Conservation (phyloP, 75 land plant genomes). For the Selaginella moellendorffii region DNA sequence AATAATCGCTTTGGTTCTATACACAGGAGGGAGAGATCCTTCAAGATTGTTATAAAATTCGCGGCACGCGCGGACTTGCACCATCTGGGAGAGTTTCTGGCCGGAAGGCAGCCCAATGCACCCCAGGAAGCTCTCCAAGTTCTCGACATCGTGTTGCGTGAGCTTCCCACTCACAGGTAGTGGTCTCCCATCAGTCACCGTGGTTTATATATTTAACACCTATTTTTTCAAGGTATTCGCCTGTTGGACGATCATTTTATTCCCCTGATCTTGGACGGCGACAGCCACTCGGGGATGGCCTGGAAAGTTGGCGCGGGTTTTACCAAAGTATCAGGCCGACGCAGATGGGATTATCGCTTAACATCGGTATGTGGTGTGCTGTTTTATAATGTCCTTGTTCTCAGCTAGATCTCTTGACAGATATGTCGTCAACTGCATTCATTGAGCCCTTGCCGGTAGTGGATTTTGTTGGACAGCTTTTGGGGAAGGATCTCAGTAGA, state of each 20-base stretch:
- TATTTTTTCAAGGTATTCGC: background rate
- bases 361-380: background rate
- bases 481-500: constrained; percentile 49
- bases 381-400: background rate
- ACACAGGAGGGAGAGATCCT: background rate
- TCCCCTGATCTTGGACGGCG: background rate
- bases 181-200: no score
- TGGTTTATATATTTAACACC: no score
- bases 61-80: background rate
- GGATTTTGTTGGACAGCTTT: constrained; percentile 57
- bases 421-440: constrained; percentile 86
- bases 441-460: constrained; percentile 74
- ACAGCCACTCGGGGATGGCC: constrained; percentile 3
- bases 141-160: background rate
- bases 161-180: constrained; percentile 2
- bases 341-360: constrained; percentile 8
- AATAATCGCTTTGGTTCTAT: no score
- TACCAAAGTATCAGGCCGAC: constrained; percentile 4
- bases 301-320: constrained; percentile 5
- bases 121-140: constrained; percentile 6
- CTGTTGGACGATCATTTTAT: constrained; percentile 8
- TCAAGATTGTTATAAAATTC: background rate
- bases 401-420: constrained; percentile 17
- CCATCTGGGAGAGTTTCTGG: background rate
- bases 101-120: background rate